phyloP scores from a whole-genome alignment of 2,329 filamentous ascomycete species.

The Botrytis porri region DNA sequence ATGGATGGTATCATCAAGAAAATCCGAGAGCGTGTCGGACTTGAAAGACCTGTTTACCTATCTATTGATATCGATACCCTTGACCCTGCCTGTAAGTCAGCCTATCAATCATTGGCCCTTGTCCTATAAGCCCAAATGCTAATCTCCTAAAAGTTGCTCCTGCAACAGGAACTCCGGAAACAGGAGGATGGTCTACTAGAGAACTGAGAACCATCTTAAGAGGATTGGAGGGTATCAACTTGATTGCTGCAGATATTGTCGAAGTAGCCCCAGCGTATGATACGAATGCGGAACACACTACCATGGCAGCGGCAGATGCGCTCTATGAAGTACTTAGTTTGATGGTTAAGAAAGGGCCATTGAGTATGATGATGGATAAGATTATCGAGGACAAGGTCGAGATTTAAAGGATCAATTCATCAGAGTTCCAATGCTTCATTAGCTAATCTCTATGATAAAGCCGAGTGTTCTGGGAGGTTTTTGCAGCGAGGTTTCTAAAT shows the following conservation, averaged over 20 bases:
- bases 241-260: constrained; percentile 69
- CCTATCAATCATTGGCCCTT: neutral
- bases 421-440: neutral
- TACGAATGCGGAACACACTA: constrained; percentile 69
- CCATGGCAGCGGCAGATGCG: constrained; percentile 69
- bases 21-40: constrained; percentile 73
- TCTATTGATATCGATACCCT: constrained; percentile 86
- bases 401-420: neutral
- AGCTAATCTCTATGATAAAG: neutral
- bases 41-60: constrained; percentile 72
- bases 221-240: constrained; percentile 65
- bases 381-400: constrained; percentile 17
- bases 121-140: constrained; percentile 13
- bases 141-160: constrained; percentile 53
- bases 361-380: constrained; percentile 48
- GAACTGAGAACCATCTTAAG: constrained; percentile 70
- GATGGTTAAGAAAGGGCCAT: constrained; percentile 75
- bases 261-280: constrained; percentile 73
- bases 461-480: neutral
- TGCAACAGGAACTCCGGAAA: constrained; percentile 73
- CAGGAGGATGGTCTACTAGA: constrained; percentile 71
- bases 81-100: constrained; percentile 68
- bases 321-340: constrained; percentile 77
- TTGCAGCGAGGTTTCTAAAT: neutral
- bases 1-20: constrained; percentile 73